Conservation (phyloP, 352 stramenopile genomes). For the Globisporangium spinosum region DNA sequence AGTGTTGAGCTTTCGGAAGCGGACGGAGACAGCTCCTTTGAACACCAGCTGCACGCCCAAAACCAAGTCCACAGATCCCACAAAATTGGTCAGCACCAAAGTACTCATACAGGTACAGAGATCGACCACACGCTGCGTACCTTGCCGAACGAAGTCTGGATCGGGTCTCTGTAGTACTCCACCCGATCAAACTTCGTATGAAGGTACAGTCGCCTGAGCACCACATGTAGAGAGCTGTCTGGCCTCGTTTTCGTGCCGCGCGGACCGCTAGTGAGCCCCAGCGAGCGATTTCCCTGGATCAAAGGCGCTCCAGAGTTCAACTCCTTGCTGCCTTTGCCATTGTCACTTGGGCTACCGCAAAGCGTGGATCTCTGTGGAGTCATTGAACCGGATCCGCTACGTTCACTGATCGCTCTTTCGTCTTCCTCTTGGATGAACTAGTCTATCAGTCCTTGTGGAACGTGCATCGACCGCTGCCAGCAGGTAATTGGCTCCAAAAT, state of each 20-base stretch:
- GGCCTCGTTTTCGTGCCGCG: neutral
- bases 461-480: constrained; percentile 2
- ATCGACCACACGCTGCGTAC: constrained; percentile 11
- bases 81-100: no score
- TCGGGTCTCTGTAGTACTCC: constrained; percentile 16
- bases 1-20: neutral
- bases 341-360: neutral
- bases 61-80: neutral
- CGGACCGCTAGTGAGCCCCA: constrained; percentile 1
- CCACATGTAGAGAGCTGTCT: neutral
- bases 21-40: constrained; percentile 22
- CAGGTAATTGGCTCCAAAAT: constrained; percentile 15
- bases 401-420: neutral
- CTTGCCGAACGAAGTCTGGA: constrained; percentile 41
- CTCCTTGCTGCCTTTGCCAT: neutral
- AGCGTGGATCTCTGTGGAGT: neutral
- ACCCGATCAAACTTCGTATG: neutral
- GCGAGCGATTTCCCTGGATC: neutral
- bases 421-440: constrained; percentile 2
- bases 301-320: neutral
- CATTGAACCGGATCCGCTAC: neutral
- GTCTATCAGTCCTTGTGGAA: neutral
- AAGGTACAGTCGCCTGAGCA: constrained; percentile 5
- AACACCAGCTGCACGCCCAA: constrained; percentile 32
- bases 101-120: no score